A percentile compares a stretch with the other conserved stretches of the same genome.
Conservation (phyloP, 257 asterid species). For the Lycium barbarum region DNA sequence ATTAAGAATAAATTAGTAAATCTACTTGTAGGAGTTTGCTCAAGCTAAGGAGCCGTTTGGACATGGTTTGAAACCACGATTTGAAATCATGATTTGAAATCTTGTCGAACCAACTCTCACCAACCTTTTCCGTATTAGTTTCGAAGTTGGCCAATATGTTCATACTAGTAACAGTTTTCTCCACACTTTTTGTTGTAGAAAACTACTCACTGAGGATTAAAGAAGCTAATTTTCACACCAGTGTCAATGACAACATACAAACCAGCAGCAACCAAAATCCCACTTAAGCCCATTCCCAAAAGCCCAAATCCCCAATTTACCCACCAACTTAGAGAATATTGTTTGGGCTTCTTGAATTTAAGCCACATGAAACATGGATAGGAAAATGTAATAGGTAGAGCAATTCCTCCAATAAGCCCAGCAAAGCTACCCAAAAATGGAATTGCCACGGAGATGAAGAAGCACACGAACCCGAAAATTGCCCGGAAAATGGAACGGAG, state of each 20-base stretch:
- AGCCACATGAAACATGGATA: conserved; percentile 96
- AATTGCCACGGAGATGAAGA: conserved; percentile 78
- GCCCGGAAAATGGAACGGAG: conserved; percentile 60
- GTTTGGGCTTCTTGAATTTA: conserved; percentile 71
- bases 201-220: conserved; percentile 36
- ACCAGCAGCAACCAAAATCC: conserved; percentile 61
- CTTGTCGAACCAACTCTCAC: background rate
- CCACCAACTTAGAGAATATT: conserved; percentile 61
- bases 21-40: too few species aligned
- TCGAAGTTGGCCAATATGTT: background rate
- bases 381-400: conserved; percentile 74
- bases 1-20: too few species aligned
- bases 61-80: too few species aligned
- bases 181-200: background rate
- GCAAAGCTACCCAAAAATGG: conserved; percentile 83
- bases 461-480: conserved; percentile 61
- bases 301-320: conserved; percentile 75
- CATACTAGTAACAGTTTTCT: background rate
- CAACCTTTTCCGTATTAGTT: background rate
- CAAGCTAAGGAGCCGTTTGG: too few species aligned
- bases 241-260: conserved; percentile 68
- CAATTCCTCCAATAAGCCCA: conserved; percentile 78
- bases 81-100: background rate
- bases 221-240: conserved; percentile 73
- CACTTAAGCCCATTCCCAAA: conserved; percentile 67